Conservation (phyloP, 768 basidiomycete species). For the Suillus cothurnatus region DNA sequence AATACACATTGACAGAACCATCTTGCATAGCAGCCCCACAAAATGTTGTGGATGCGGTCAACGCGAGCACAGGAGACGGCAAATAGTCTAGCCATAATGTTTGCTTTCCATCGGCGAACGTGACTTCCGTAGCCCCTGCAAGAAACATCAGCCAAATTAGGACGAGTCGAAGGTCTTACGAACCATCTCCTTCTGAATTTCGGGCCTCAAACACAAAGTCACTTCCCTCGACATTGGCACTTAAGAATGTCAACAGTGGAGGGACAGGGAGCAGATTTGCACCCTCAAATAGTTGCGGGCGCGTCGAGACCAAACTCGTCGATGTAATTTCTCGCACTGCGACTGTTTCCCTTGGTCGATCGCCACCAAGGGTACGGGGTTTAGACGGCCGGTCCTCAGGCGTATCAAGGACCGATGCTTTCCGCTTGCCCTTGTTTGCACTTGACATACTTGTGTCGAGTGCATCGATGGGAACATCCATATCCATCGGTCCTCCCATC, state of each 20-base stretch:
- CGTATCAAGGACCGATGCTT: conserved; percentile 46
- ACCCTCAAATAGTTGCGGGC: conserved; percentile 22
- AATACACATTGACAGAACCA: conserved; percentile 82
- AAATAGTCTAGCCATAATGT: conserved; percentile 92
- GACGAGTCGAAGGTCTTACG: conserved; percentile 21
- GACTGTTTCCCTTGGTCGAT: conserved; percentile 51
- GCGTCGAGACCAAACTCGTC: conserved; percentile 17
- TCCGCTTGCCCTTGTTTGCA: conserved; percentile 51
- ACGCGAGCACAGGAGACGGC: conserved; percentile 65
- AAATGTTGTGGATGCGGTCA: conserved; percentile 66
- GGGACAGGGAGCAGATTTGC: conserved; percentile 45
- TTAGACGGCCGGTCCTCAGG: conserved; percentile 37
- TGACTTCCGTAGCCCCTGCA: conserved; percentile 67
- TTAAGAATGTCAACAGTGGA: conserved; percentile 60
- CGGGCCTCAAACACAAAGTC: conserved; percentile 74
- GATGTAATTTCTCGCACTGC: conserved; percentile 56
- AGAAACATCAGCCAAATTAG: not conserved
- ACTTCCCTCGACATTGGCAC: conserved; percentile 60
- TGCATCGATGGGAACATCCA: conserved; percentile 57
- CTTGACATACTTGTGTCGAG: conserved; percentile 39
- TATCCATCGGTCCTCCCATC: conserved; percentile 50
- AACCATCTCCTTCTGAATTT: conserved; percentile 72
- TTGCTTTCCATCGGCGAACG: conserved; percentile 62
- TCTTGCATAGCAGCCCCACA: conserved; percentile 81
- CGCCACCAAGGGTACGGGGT: conserved; percentile 70